phyloP scores from a whole-genome alignment of 1,139 yeast genomes.

The Suhomyces ambrosiae region DNA sequence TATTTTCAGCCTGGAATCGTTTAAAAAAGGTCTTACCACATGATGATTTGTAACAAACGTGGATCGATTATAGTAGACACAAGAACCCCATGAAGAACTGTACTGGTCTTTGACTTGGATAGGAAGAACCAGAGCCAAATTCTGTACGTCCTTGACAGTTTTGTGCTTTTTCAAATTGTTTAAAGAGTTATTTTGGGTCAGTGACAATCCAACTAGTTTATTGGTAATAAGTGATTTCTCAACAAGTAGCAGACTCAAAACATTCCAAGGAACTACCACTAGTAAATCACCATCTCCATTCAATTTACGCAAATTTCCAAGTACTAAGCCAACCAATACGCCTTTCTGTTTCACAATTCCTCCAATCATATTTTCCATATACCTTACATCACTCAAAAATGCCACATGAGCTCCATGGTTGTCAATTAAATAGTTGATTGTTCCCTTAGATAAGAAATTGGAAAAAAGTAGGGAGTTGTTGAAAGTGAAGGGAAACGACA shows the following conservation, averaged over 20 bases:
- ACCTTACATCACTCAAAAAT: slow-evolving; percentile 55
- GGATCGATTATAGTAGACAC: slow-evolving; percentile 28
- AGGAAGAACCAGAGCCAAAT: slow-evolving; percentile 18
- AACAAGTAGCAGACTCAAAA: too few relatives aligned
- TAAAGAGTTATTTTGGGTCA: not conserved
- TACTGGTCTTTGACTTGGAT: slow-evolving; percentile 12
- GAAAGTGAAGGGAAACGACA: slow-evolving; percentile 57
- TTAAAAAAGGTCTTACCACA: slow-evolving; percentile 32
- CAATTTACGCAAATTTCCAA: slow-evolving; percentile 50
- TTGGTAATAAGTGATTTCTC: too few relatives aligned
- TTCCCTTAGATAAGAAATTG: slow-evolving; percentile 49
- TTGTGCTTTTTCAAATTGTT: too few relatives aligned
- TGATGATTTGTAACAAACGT: slow-evolving; percentile 41
- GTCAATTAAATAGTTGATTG: slow-evolving; percentile 34
- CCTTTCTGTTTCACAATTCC: slow-evolving; percentile 39
- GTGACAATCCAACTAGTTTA: not conserved
- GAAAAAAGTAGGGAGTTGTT: slow-evolving; percentile 60
- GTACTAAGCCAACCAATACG: slow-evolving; percentile 48
- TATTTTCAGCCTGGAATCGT: slow-evolving; percentile 9
- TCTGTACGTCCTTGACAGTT: too few relatives aligned
- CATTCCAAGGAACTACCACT: slow-evolving; percentile 52
- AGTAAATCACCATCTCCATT: slow-evolving; percentile 67
- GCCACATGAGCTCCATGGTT: slow-evolving; percentile 16
- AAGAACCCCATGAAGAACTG: slow-evolving; percentile 38
- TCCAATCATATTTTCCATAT: slow-evolving; percentile 68